These are phyloP conservation scores for Exophiala viscosa DNA, from an alignment of 2,329 filamentous ascomycete genomes.

Conservation along the genomic window DNA sequence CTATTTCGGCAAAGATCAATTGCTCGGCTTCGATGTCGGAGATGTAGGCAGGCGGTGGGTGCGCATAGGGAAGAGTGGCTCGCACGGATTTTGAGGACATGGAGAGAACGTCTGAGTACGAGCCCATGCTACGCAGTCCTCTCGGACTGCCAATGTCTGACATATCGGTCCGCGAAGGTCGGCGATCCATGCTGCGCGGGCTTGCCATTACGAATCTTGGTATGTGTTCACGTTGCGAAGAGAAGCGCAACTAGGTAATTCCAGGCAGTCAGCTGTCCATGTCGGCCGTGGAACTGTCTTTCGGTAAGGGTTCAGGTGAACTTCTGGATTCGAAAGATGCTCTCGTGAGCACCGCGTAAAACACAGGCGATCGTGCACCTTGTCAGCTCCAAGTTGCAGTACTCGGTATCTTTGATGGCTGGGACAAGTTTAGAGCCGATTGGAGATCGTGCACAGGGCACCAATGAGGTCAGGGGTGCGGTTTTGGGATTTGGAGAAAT, in stretches of 20 bases:
- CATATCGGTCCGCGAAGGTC: slow-evolving; percentile 12
- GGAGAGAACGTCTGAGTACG: slow-evolving; percentile 28
- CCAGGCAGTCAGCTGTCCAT: background rate
- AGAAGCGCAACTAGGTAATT: background rate
- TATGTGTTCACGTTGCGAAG: background rate
- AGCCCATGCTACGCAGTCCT: slow-evolving; percentile 26
- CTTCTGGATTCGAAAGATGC: background rate
- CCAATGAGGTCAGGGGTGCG: too few relatives aligned
- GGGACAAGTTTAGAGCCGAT: too few relatives aligned
- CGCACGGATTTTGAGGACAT: slow-evolving; percentile 22
- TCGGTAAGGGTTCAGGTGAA: too few relatives aligned
- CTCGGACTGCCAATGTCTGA: slow-evolving; percentile 15
- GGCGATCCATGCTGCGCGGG: slow-evolving; percentile 9
- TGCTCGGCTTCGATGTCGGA: slow-evolving; percentile 83
- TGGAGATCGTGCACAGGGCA: too few relatives aligned
- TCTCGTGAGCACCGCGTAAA: background rate
- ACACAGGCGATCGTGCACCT: too few relatives aligned
- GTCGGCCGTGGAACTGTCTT: too few relatives aligned
- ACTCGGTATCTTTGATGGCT: too few relatives aligned
- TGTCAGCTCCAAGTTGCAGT: too few relatives aligned
- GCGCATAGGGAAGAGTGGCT: slow-evolving; percentile 31
- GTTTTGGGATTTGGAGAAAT: too few relatives aligned
- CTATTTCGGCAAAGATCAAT: slow-evolving; percentile 84
- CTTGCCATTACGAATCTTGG: background rate
- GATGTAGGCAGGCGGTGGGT: slow-evolving; percentile 81